A percentile compares a stretch with the other conserved stretches of the same genome.
phyloP scores from a whole-genome alignment of 306 rosid species.

The Erythrophleum fordii region DNA sequence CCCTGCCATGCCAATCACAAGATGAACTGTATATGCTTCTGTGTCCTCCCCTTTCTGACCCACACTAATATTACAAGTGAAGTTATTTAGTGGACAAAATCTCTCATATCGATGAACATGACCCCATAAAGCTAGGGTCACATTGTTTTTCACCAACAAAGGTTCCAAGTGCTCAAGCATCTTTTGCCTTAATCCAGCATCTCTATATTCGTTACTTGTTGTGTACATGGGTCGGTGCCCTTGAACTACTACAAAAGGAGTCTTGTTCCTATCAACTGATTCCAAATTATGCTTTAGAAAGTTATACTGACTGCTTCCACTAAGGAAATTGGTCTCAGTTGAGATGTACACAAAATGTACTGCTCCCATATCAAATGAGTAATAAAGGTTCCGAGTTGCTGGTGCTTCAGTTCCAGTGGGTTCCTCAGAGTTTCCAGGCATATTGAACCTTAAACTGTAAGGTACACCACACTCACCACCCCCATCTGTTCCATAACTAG shows the following conservation, averaged over 20 bases:
- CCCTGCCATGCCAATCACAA: constrained; percentile 94
- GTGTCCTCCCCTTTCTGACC: constrained; percentile 45
- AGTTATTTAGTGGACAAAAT: constrained; percentile 82
- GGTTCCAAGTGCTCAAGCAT: constrained; percentile 90
- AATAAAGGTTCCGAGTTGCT: constrained; percentile 75
- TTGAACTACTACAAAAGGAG: constrained; percentile 82
- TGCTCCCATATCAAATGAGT: constrained; percentile 79
- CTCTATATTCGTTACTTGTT: constrained; percentile 68
- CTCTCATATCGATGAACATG: constrained; percentile 96
- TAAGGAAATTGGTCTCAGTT: constrained; percentile 87
- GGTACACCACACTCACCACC: constrained; percentile 99
- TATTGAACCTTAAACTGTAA: constrained; percentile 81
- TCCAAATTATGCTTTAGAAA: constrained; percentile 84
- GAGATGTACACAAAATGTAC: constrained; percentile 87
- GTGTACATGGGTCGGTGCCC: constrained; percentile 99
- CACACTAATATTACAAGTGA: constrained; percentile 61
- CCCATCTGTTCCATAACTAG: constrained; percentile 83
- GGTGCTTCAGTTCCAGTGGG: constrained; percentile 73
- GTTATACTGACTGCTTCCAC: constrained; percentile 68
- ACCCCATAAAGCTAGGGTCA: constrained; percentile 92
- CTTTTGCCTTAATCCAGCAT: constrained; percentile 62
- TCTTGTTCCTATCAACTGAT: constrained; percentile 68
- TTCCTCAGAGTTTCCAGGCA: constrained; percentile 94
- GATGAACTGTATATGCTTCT: constrained; percentile 58
- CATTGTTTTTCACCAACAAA: constrained; percentile 77